These are phyloP conservation scores for Boletus sp. DNA, from an alignment of 1,284 basidiomycete species.

Conservation along the genomic window DNA sequence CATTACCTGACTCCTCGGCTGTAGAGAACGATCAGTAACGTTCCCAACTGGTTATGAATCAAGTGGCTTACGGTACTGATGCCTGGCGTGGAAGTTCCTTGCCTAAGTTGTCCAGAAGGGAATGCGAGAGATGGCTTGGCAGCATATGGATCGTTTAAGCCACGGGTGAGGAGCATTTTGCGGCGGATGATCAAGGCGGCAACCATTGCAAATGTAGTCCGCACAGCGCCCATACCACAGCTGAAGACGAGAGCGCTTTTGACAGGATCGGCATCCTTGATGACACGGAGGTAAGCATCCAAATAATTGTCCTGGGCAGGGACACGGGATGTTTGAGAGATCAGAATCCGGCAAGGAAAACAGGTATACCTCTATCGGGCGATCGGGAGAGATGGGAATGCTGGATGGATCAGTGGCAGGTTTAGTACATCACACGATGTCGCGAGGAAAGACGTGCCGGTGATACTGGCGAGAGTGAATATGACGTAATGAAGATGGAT, in stretches of 20 bases:
- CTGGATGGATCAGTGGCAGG: slow-evolving; percentile 36
- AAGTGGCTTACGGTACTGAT: slow-evolving; percentile 40
- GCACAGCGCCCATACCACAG: slow-evolving; percentile 95
- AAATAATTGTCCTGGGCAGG: slow-evolving; percentile 79
- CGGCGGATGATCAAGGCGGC: slow-evolving; percentile 87
- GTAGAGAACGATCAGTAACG: slow-evolving; percentile 10
- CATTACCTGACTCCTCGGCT: slow-evolving; percentile 34
- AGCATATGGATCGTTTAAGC: slow-evolving; percentile 74
- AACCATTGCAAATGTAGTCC: slow-evolving; percentile 97
- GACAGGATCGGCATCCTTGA: slow-evolving; percentile 78
- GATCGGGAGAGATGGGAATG: slow-evolving; percentile 90
- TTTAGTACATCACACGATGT: slow-evolving; percentile 8
- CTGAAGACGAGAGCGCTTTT: slow-evolving; percentile 89
- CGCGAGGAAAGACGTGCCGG: slow-evolving; percentile 40
- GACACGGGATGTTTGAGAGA: slow-evolving; percentile 4
- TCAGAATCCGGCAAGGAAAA: not conserved
- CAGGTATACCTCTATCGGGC: slow-evolving; percentile 68
- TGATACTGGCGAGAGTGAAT: slow-evolving; percentile 46
- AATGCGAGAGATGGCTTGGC: slow-evolving; percentile 29
- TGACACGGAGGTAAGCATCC: slow-evolving; percentile 86
- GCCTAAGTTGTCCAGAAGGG: slow-evolving; percentile 15
- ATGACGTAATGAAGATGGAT: slow-evolving; percentile 6
- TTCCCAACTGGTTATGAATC: not conserved
- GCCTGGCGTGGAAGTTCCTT: slow-evolving; percentile 35
- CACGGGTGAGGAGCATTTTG: slow-evolving; percentile 78